Percentiles rank a stretch among this genome's conserved stretches.
Evolutionary conservation across 257 asterid species (phyloP).

Genomic region (Coffea eugenioides): DNA sequence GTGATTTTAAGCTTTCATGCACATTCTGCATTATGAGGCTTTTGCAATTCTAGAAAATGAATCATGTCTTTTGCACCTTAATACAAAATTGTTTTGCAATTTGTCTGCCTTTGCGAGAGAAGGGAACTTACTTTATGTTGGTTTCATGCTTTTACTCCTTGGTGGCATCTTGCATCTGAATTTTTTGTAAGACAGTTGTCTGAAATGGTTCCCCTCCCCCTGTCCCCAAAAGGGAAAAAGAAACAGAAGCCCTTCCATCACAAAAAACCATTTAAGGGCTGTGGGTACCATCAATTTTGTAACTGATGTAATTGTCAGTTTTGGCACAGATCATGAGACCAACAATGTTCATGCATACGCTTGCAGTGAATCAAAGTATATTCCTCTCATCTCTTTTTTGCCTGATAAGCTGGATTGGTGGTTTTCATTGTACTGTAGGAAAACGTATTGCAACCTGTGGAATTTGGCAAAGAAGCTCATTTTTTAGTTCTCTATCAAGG

Average conservation of each 20-base stretch:
- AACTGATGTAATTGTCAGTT: conserved; percentile 5
- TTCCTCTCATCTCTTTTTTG: neutral
- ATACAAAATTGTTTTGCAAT: neutral
- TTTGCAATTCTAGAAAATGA: neutral
- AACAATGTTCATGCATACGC: too few species aligned
- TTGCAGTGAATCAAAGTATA: neutral
- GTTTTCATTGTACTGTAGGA: neutral
- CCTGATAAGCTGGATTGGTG: neutral
- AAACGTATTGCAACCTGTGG: neutral
- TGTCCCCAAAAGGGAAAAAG: neutral
- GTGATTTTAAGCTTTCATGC: neutral
- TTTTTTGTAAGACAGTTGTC: neutral
- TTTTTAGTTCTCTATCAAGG: neutral
- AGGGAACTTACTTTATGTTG: neutral
- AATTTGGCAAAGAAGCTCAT: neutral
- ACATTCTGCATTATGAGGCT: neutral
- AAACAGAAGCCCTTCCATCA: neutral
- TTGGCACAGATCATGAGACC: neutral
- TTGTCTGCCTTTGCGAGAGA: neutral
- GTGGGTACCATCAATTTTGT: neutral
- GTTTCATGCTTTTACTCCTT: neutral
- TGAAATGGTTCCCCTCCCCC: neutral
- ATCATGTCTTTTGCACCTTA: neutral
- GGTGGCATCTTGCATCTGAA: neutral
- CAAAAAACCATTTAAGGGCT: neutral